Evolutionary conservation across 441 rosid genomes (phyloP), one percentile per base, ranked within the genome.

Genomic region (Populus hybrid): DNA sequence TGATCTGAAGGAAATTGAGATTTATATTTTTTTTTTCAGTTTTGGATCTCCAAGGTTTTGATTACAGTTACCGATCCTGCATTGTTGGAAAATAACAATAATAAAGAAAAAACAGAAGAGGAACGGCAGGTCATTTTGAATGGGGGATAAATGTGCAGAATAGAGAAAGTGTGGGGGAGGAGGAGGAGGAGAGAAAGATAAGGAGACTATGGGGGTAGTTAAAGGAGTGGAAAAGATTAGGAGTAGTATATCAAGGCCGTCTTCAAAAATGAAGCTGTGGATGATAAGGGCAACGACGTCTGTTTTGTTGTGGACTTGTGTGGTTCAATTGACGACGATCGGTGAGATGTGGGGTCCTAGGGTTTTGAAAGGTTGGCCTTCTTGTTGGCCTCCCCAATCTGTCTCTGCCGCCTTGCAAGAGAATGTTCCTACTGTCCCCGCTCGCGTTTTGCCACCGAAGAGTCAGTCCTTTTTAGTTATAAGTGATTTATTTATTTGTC

Each of bases 291-390:
- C 97, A 76, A 83, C 97, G 68, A 89, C 97, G 0, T 86, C 97
- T 66, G 86, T 96, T 78, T 83, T 96, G 82, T 84, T 96, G 4
- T 94, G 99, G 99, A 96, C 97, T 23, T 96, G 99, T 78, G 76
- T 93, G 63, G 95, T 92, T 72, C 99, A 96, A 78, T 83, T 94
- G 85, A 90, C 94, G 67, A 90, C 97, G 56, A 45, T 94, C 78
- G 95, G 97, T 2, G 97, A 91, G 82, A 84, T 88, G 74, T 93
- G 99, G 99, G 97, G 94, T 6, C 98, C 98, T 7, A 82, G 93
- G 78, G 87, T 92, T 29, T 86, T 94, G 83, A 92, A 88, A 82
- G 94, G 95, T 3, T 93, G 97, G 95, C 97, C 29, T 28, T 28
- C 29, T 28, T 28, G 29, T 28, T 28, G 29, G 29, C 29, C 84